These are phyloP conservation scores for Thalassiosira pacifica DNA, from an alignment of 352 stramenopile genomes.

Conservation along the genomic window DNA sequence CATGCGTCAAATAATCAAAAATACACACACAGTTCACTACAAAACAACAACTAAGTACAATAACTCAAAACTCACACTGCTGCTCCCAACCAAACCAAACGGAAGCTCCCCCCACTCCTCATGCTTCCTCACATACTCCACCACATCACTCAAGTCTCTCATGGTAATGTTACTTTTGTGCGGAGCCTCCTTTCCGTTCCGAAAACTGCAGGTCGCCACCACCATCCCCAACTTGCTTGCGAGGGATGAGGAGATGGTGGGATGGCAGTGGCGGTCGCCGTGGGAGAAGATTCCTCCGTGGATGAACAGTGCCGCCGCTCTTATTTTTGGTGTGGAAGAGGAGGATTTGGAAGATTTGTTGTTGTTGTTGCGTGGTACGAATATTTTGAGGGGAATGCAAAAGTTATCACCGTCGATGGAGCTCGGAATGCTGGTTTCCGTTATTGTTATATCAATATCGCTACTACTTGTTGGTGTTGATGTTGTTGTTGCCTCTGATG, in stretches of 20 bases:
- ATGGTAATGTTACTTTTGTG: conserved; percentile 18
- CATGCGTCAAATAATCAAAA: too few species aligned
- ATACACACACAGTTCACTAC: too few species aligned
- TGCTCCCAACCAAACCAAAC: conserved; percentile 40
- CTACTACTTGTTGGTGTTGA: too few species aligned
- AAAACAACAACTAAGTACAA: too few species aligned
- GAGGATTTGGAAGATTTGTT: too few species aligned
- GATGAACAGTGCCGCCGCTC: not conserved
- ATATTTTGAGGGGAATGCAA: not conserved
- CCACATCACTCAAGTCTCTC: conserved; percentile 38
- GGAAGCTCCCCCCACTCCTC: not conserved
- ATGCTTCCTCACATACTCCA: conserved; percentile 29
- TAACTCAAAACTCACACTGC: conserved; percentile 54
- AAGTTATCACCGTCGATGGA: not conserved
- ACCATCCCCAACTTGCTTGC: conserved; percentile 1
- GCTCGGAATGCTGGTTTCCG: not conserved
- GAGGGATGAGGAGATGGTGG: not conserved
- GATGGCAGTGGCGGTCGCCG: conserved; percentile 16
- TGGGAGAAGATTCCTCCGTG: conserved; percentile 40
- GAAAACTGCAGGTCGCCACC: conserved; percentile 31
- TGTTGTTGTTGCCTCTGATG: too few species aligned
- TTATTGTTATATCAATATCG: not conserved
- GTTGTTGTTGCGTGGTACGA: not conserved
- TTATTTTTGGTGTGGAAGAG: not conserved
- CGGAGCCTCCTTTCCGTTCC: conserved; percentile 15